Conservation (phyloP, 805 yeast genomes). For the Osmozyma mogii region DNA sequence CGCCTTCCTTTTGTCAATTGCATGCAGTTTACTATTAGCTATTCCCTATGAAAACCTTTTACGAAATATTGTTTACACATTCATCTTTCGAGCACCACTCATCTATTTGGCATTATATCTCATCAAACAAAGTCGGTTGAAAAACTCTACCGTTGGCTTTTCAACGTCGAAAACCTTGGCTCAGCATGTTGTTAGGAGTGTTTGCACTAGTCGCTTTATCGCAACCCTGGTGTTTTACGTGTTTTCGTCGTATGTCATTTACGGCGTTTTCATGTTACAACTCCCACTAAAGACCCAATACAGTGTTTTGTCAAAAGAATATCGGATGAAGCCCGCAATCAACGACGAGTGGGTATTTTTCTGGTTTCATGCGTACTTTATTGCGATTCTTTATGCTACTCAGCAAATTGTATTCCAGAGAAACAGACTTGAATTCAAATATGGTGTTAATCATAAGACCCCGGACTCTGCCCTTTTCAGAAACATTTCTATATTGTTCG, state of each 20-base stretch:
- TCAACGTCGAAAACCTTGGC: slow-evolving; percentile 26
- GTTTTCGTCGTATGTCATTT: slow-evolving; percentile 16
- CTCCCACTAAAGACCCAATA: slow-evolving; percentile 20
- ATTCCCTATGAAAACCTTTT: slow-evolving; percentile 24
- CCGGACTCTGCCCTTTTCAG: slow-evolving; percentile 29
- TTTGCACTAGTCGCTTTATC: slow-evolving; percentile 14
- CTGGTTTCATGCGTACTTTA: slow-evolving; percentile 37
- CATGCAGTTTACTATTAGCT: slow-evolving; percentile 16
- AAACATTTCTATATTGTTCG: slow-evolving; percentile 23
- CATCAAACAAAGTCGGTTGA: slow-evolving; percentile 19
- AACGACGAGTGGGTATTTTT: slow-evolving; percentile 42
- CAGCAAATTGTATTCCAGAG: slow-evolving; percentile 48
- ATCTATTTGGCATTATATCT: slow-evolving; percentile 21
- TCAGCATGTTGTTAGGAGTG: slow-evolving; percentile 14
- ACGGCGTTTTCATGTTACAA: slow-evolving; percentile 20
- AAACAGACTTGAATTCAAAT: slow-evolving; percentile 43
- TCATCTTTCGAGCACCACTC: slow-evolving; percentile 22
- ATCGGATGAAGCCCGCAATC: slow-evolving; percentile 27
- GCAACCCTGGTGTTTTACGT: slow-evolving; percentile 14
- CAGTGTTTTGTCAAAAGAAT: slow-evolving; percentile 30
- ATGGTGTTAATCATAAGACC: slow-evolving; percentile 26
- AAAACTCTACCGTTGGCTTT: slow-evolving; percentile 23
- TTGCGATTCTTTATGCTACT: slow-evolving; percentile 39
- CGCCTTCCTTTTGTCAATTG: slow-evolving; percentile 18
- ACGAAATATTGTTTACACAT: slow-evolving; percentile 21